A percentile compares a stretch with the other conserved stretches of the same genome.
Evolutionary conservation across 2,329 filamentous ascomycete species (phyloP).

Genomic region (Cephalotrichum gorgonifer): DNA sequence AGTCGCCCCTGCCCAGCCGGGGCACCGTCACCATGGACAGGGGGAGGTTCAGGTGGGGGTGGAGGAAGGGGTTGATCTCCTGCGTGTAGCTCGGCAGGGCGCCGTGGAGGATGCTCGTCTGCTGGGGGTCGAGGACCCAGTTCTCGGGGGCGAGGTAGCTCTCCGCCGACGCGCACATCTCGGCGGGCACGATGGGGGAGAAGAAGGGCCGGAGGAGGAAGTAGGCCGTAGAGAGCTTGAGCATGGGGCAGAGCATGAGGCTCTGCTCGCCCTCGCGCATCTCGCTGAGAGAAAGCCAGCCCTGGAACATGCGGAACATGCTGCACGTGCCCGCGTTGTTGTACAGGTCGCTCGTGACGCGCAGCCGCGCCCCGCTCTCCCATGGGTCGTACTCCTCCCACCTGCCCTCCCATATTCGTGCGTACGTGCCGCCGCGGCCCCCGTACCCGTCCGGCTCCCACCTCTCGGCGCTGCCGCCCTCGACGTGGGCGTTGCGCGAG

Average conservation of each 20-base stretch:
- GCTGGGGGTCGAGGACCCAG: constrained; percentile 13
- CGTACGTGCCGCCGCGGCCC: constrained; percentile 48
- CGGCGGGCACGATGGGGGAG: constrained; percentile 21
- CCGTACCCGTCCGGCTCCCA: constrained; percentile 54
- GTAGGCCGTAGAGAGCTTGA: constrained; percentile 63
- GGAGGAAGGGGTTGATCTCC: constrained; percentile 54
- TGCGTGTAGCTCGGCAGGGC: constrained; percentile 60
- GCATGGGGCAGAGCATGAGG: constrained; percentile 60
- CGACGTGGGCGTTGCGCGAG: constrained; percentile 47
- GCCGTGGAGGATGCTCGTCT: constrained; percentile 52
- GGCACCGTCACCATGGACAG: constrained; percentile 63
- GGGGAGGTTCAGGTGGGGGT: constrained; percentile 63
- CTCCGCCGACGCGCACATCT: not conserved
- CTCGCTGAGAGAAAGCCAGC: constrained; percentile 58
- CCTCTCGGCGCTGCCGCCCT: constrained; percentile 56
- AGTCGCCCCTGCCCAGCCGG: constrained; percentile 62
- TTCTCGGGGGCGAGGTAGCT: not conserved
- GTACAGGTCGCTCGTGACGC: constrained; percentile 58
- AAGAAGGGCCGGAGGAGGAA: constrained; percentile 71
- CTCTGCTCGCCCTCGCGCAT: constrained; percentile 59
- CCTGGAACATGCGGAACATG: constrained; percentile 71
- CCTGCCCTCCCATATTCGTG: constrained; percentile 52
- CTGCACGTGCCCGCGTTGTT: constrained; percentile 62
- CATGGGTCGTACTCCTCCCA: constrained; percentile 72
- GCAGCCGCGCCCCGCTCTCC: constrained; percentile 56